Conservation (phyloP, 805 yeast genomes). For the Candida boleticola region DNA sequence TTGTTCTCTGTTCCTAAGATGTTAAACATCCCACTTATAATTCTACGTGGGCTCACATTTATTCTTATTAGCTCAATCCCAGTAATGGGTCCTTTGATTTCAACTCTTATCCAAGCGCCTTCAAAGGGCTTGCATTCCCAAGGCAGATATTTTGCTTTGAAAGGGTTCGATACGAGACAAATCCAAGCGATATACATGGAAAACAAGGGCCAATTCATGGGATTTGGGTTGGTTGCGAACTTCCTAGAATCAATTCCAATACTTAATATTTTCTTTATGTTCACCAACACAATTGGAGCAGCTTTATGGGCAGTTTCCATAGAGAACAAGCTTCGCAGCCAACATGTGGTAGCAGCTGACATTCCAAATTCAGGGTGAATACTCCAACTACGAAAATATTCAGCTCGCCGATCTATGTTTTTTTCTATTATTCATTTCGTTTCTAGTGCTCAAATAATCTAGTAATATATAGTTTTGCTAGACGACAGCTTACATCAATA, state of each 20-base stretch:
- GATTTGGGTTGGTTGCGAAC: slow-evolving; percentile 53
- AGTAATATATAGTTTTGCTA: too few species aligned
- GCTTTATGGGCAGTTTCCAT: slow-evolving; percentile 60
- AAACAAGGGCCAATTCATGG: slow-evolving; percentile 41
- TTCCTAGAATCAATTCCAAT: slow-evolving; percentile 55
- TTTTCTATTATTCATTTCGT: background rate
- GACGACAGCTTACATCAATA: too few species aligned
- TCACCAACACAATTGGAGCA: slow-evolving; percentile 60
- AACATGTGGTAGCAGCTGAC: too few species aligned
- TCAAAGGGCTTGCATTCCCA: slow-evolving; percentile 53
- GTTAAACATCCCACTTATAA: slow-evolving; percentile 40
- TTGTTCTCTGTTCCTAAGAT: slow-evolving; percentile 33
- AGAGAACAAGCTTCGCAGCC: slow-evolving; percentile 17
- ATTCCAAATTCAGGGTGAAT: too few species aligned
- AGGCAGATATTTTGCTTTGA: slow-evolving; percentile 54
- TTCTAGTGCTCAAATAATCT: too few species aligned
- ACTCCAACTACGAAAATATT: too few species aligned
- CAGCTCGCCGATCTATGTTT: too few species aligned
- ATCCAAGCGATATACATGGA: slow-evolving; percentile 33
- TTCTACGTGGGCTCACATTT: slow-evolving; percentile 32
- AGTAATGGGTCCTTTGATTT: slow-evolving; percentile 54
- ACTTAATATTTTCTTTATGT: slow-evolving; percentile 50
- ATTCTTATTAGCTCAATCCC: slow-evolving; percentile 51
- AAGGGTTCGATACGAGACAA: slow-evolving; percentile 46
- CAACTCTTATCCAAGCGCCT: slow-evolving; percentile 52